phyloP scores from a whole-genome alignment of 2,329 filamentous ascomycete species.

The Colletotrichum sp. region DNA sequence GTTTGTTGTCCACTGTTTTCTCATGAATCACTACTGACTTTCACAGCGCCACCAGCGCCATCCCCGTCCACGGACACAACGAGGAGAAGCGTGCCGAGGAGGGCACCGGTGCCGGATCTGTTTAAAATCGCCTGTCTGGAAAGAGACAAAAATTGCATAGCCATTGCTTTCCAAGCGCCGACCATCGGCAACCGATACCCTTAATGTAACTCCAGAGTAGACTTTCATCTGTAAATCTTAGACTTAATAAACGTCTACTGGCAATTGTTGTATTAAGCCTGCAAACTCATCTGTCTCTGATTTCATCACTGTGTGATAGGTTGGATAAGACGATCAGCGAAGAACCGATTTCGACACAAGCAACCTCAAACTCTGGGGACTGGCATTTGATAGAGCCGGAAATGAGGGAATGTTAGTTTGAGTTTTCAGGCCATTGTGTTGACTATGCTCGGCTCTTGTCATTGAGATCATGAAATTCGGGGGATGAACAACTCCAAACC shows the following conservation, averaged over 20 bases:
- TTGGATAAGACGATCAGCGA: background rate
- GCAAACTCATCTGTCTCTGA: background rate
- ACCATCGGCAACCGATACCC: slow-evolving; percentile 5
- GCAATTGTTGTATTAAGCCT: background rate
- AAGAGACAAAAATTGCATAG: background rate
- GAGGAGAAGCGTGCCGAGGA: slow-evolving; percentile 20
- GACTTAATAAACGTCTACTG: background rate
- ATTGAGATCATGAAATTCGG: background rate
- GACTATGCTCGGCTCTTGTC: background rate
- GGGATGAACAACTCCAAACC: background rate
- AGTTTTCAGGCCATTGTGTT: background rate
- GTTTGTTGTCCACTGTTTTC: background rate
- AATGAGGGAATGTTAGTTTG: background rate
- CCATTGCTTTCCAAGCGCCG: background rate
- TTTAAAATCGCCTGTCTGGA: background rate
- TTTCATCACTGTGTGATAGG: background rate
- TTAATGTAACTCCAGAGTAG: background rate
- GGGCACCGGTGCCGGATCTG: background rate
- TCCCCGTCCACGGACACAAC: slow-evolving; percentile 6
- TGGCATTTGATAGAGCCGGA: background rate
- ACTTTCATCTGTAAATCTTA: background rate
- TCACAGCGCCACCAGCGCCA: background rate
- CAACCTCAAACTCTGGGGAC: background rate
- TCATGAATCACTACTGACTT: background rate
- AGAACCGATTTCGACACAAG: background rate